Percentiles rank a stretch among this genome's conserved stretches.
These are phyloP conservation scores for Russula abietina DNA, from an alignment of 768 basidiomycete species.

Conservation along the genomic window DNA sequence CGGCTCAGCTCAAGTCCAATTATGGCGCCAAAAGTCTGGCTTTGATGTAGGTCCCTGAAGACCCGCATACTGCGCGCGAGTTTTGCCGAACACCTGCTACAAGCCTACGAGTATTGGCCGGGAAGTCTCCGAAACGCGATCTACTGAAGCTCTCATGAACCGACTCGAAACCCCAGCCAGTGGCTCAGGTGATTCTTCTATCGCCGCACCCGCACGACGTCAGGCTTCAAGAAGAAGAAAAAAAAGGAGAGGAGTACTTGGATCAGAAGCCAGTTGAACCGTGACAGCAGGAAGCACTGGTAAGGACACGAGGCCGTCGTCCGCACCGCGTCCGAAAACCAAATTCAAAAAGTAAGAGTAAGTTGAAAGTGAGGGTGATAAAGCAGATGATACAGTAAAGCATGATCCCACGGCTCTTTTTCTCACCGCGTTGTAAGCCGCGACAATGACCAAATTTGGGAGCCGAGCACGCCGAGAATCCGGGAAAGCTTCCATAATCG, in stretches of 20 bases:
- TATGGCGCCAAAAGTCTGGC: conserved; percentile 2
- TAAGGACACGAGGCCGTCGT: conserved; percentile 5
- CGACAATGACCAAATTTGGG: conserved; percentile 12
- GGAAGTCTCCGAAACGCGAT: conserved; percentile 19
- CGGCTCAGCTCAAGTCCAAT: conserved; percentile 4
- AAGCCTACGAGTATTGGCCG: background rate
- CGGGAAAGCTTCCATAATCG: conserved; percentile 8
- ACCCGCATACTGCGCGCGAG: background rate
- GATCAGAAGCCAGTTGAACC: conserved; percentile 8
- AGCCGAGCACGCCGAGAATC: conserved; percentile 4
- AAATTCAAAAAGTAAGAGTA: background rate
- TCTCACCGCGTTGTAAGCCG: conserved; percentile 11
- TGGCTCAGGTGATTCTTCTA: conserved; percentile 13
- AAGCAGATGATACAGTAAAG: background rate
- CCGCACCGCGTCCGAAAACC: too few relatives aligned
- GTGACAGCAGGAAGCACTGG: conserved; percentile 2
- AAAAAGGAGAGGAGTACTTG: background rate
- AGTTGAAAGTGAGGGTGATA: background rate
- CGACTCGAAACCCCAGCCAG: background rate
- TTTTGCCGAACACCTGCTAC: background rate
- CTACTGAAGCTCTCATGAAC: conserved; percentile 10
- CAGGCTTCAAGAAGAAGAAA: background rate
- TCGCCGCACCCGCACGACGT: conserved; percentile 19
- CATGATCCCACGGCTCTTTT: conserved; percentile 10
- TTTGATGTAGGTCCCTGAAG: background rate